A percentile compares a stretch with the other conserved stretches of the same genome.
Evolutionary conservation across 495 filamentous ascomycete species (phyloP).

Genomic region (Diplogelasinospora grovesii): DNA sequence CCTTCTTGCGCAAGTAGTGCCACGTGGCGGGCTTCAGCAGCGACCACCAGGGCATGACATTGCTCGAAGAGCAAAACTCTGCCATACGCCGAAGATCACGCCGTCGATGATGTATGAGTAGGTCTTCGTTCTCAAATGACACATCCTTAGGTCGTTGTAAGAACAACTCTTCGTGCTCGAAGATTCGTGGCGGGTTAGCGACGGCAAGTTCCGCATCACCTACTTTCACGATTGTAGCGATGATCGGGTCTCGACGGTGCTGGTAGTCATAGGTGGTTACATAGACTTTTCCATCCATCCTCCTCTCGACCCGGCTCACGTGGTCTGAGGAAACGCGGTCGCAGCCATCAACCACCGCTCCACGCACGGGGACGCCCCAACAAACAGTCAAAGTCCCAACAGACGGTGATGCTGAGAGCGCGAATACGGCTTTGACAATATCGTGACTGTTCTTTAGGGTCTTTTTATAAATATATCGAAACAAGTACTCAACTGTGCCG

Average conservation of each 20-base stretch:
- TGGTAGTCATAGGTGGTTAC: constrained; percentile 17
- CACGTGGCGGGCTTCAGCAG: constrained; percentile 11
- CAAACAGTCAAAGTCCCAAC: constrained; percentile 10
- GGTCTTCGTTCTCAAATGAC: constrained; percentile 19
- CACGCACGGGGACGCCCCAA: constrained; percentile 17
- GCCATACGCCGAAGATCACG: constrained; percentile 10
- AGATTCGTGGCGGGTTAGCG: constrained; percentile 11
- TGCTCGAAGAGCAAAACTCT: constrained; percentile 2
- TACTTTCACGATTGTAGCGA: constrained; percentile 14
- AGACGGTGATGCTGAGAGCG: neutral
- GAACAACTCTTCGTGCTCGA: constrained; percentile 18
- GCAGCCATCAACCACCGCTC: constrained; percentile 4
- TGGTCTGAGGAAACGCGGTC: constrained; percentile 19
- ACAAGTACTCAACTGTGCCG: constrained; percentile 9
- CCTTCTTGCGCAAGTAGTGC: constrained; percentile 11
- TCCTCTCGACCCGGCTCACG: constrained; percentile 14
- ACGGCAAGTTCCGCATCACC: neutral
- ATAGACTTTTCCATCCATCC: constrained; percentile 4
- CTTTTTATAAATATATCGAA: constrained; percentile 19
- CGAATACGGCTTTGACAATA: constrained; percentile 19
- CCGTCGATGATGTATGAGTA: constrained; percentile 16
- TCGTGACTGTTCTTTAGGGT: constrained; percentile 9
- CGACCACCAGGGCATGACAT: neutral
- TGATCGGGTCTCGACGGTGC: constrained; percentile 21
- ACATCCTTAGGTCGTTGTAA: constrained; percentile 12